phyloP scores from a whole-genome alignment of 106 monocot genomes.

The Allium fistulosum region DNA sequence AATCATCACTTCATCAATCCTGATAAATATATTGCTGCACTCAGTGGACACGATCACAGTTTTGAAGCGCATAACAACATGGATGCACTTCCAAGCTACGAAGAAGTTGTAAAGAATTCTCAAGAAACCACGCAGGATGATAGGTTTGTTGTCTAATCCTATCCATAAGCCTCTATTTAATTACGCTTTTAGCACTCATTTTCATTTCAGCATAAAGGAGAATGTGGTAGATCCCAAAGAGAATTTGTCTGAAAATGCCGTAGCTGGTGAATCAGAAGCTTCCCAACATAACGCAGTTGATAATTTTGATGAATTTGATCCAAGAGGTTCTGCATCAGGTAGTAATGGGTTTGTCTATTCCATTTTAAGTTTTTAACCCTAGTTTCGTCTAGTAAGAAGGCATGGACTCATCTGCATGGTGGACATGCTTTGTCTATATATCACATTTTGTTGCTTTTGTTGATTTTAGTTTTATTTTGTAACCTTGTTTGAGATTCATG shows the following conservation, averaged over 20 bases:
- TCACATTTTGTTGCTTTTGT: too few relatives aligned
- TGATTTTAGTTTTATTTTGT: too few relatives aligned
- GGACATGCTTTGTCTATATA: too few relatives aligned
- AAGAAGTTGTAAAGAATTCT: slow-evolving; percentile 46
- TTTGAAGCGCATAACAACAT: slow-evolving; percentile 31
- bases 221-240: slow-evolving; percentile 13
- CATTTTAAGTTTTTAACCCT: too few relatives aligned
- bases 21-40: not conserved
- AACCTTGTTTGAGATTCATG: too few relatives aligned
- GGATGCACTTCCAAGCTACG: slow-evolving; percentile 63
- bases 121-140: slow-evolving; percentile 31
- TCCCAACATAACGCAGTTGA: slow-evolving; percentile 14
- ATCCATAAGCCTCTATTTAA: not conserved
- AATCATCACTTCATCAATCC: not conserved
- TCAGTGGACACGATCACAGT: slow-evolving; percentile 31
- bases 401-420: too few relatives aligned
- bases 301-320: slow-evolving; percentile 90
- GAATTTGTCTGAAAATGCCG: slow-evolving; percentile 17
- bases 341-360: not conserved
- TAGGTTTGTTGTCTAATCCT: slow-evolving; percentile 26
- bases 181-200: slow-evolving; percentile 11
- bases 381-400: too few relatives aligned
- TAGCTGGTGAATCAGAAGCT: slow-evolving; percentile 8
- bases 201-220: slow-evolving; percentile 30
- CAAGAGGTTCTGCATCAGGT: slow-evolving; percentile 65